phyloP scores from a whole-genome alignment of 106 monocot genomes.

The Xerophyta viscosa region DNA sequence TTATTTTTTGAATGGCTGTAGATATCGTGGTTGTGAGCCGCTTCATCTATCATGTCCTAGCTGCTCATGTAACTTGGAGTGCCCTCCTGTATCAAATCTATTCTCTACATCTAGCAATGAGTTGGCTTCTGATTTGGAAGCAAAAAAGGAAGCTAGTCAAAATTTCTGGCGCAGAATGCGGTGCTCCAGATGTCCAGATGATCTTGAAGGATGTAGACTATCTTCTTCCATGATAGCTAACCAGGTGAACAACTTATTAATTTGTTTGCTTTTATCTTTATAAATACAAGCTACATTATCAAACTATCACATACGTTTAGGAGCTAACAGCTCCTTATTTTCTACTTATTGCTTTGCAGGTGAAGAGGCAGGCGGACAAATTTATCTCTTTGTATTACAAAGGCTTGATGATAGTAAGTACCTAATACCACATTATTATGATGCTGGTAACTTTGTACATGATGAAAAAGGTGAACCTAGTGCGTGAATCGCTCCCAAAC shows the following conservation, averaged over 20 bases:
- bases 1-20: slow-evolving; percentile 12
- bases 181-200: slow-evolving; percentile 74
- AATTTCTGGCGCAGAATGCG: slow-evolving; percentile 71
- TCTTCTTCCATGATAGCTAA: slow-evolving; percentile 75
- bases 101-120: slow-evolving; percentile 19
- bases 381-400: slow-evolving; percentile 71
- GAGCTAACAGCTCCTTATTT: not conserved
- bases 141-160: slow-evolving; percentile 14
- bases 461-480: too few species aligned
- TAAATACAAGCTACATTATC: too few species aligned
- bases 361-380: slow-evolving; percentile 80
- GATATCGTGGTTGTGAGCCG: slow-evolving; percentile 75
- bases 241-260: slow-evolving; percentile 39
- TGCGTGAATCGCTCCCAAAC: too few species aligned
- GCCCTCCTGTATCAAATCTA: slow-evolving; percentile 68
- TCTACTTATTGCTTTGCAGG: slow-evolving; percentile 26
- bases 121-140: slow-evolving; percentile 18
- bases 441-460: too few species aligned
- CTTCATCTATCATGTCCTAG: slow-evolving; percentile 73
- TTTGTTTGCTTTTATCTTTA: too few species aligned
- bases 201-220: slow-evolving; percentile 44
- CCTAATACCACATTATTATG: not conserved
- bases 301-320: too few species aligned
- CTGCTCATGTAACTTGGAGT: slow-evolving; percentile 83
- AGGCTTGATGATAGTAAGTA: slow-evolving; percentile 64